Evolutionary conservation across 2,329 filamentous ascomycete genomes (phyloP), one percentile per base, ranked within the genome.

Genomic region (Alternaria sp.): DNA sequence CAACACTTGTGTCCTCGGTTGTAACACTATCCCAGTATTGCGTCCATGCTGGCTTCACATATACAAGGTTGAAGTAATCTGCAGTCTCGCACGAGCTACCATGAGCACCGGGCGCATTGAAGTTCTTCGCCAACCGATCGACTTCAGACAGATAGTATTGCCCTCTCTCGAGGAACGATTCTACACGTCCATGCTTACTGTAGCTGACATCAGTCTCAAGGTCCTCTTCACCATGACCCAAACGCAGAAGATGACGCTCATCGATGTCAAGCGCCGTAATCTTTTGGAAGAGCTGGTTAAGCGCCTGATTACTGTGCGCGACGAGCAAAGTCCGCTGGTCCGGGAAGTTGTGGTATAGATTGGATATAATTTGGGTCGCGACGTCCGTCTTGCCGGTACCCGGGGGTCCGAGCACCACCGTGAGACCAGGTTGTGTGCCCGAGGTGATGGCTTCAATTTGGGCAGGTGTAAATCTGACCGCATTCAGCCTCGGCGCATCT

Each of bases 311-410:
- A 81, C 95, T 98, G 79, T 99, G 96, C 5, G 96, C 96, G 67
- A 99, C 89, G 44, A 99, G 88, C 18, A 99, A 84, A 0, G 96
- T 99, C 71, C 93, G 91, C 79, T 99, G 94, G 67, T 90, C 86
- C 8, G 96, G 94, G 78, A 97, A 99, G 81, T 98, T 97, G 84
- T 98, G 95, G 77, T 99, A 99, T 71, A 99, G 92, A 79, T 98
- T 97, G 83, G 93, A 97, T 82, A 99, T 99, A 78, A 98, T 96
- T 80, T 99, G 96, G 5, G 95, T 97, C 51, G 94, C 94, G 57
- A 99, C 96, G 80, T 99, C 96, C n/a, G 96, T 99, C 84, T 99
- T 99, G 66, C 96, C 96, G 7, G 96, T 99, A 58, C 96, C 96
- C 8, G 96, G 96, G 58, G 96, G 96, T 1, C 96, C 96, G 66